A percentile compares a stretch with the other conserved stretches of the same genome.
phyloP scores from a whole-genome alignment of 202 grass and related monocot genomes.

The Schoenoplectus triqueter region DNA sequence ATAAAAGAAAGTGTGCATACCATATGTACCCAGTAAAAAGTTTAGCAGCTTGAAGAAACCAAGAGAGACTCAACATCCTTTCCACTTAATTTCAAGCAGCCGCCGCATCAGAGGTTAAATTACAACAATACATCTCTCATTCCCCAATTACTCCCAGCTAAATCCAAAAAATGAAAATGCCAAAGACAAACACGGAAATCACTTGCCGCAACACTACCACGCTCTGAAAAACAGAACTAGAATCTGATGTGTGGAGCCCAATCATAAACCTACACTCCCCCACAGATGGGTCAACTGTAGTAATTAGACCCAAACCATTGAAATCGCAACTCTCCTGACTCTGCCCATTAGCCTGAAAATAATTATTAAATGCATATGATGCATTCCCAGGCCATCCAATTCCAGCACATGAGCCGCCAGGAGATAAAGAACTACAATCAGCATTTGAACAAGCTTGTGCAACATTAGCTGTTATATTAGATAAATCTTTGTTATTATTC shows the following conservation, averaged over 20 bases:
- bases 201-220: slow-evolving; percentile 29
- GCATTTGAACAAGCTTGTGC: slow-evolving; percentile 65
- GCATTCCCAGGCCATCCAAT: slow-evolving; percentile 87
- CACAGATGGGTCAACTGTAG: slow-evolving; percentile 83
- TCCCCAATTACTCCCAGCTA: background rate
- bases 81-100: slow-evolving; percentile 27
- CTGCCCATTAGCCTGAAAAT: slow-evolving; percentile 85
- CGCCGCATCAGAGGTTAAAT: background rate
- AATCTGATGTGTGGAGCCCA: slow-evolving; percentile 52
- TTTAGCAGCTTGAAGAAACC: background rate
- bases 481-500: slow-evolving; percentile 78
- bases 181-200: slow-evolving; percentile 5
- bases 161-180: background rate
- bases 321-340: slow-evolving; percentile 76
- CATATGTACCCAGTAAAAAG: background rate
- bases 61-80: background rate
- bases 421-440: slow-evolving; percentile 72
- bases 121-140: background rate
- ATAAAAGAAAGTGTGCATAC: background rate
- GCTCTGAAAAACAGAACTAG: slow-evolving; percentile 45
- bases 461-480: slow-evolving; percentile 55
- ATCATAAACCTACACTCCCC: slow-evolving; percentile 73
- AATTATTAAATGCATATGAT: slow-evolving; percentile 91
- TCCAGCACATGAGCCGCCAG: slow-evolving; percentile 69
- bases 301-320: slow-evolving; percentile 73